Evolutionary conservation across 345 rosid genomes (phyloP).

Genomic region (Tarenaya hassleriana): DNA sequence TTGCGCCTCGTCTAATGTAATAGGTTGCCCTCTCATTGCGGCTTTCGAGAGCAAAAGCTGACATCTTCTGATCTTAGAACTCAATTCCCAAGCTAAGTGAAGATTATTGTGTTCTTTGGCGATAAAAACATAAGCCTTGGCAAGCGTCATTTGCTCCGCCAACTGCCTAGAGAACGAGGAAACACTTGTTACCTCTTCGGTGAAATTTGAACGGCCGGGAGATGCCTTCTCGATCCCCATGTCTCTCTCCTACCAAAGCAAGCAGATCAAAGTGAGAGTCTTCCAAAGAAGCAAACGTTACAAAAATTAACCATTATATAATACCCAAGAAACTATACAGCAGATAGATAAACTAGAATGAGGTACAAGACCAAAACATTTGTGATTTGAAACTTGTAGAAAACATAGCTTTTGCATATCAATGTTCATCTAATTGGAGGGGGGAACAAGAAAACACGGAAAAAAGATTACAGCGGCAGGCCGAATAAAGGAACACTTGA

Average conservation of each 20-base stretch:
- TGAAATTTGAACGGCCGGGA: conserved; percentile 48
- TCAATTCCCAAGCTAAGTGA: conserved; percentile 91
- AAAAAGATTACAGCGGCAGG: too few species aligned
- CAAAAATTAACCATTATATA: neutral
- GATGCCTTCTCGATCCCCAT: conserved; percentile 35
- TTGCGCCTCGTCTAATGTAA: conserved; percentile 66
- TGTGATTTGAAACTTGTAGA: too few species aligned
- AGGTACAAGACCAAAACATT: too few species aligned
- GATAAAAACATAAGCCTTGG: conserved; percentile 88
- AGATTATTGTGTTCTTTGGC: conserved; percentile 94
- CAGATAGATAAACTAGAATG: too few species aligned
- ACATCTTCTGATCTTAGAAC: conserved; percentile 73
- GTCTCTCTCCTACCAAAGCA: conserved; percentile 49
- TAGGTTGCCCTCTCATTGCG: conserved; percentile 74
- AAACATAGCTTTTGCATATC: too few species aligned
- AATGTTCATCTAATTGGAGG: too few species aligned
- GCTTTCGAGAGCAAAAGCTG: conserved; percentile 90
- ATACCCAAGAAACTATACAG: too few species aligned
- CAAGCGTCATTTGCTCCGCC: conserved; percentile 89
- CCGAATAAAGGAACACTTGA: too few species aligned
- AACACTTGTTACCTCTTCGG: conserved; percentile 68
- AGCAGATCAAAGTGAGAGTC: conserved; percentile 20
- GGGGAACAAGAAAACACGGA: too few species aligned
- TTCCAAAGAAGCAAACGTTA: conserved; percentile 11
- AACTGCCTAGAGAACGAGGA: conserved; percentile 78